phyloP scores from a whole-genome alignment of 139 green algal genomes.

The Chlorella sorokiniana region DNA sequence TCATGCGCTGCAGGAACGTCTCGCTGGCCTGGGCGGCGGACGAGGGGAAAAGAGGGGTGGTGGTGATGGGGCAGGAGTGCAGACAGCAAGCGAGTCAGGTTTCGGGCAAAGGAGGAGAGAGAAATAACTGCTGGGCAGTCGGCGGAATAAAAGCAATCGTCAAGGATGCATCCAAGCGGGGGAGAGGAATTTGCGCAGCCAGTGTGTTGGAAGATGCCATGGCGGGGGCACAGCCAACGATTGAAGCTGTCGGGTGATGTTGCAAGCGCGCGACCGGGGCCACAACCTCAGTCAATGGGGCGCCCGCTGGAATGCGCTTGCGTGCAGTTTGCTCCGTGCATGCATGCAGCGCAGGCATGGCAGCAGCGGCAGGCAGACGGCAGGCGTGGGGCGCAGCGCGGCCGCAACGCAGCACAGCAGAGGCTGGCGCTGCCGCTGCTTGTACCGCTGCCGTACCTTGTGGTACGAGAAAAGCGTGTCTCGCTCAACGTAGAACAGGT shows the following conservation, averaged over 20 bases:
- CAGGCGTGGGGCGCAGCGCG: background rate
- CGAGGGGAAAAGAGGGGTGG: background rate
- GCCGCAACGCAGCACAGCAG: background rate
- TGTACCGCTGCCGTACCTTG: constrained; percentile 55
- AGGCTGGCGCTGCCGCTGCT: background rate
- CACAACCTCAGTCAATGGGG: constrained; percentile 26
- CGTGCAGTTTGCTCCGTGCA: background rate
- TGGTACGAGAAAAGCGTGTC: constrained; percentile 98
- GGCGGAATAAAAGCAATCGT: too few species aligned
- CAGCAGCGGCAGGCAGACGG: background rate
- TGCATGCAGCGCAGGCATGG: background rate
- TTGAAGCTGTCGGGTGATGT: constrained; percentile 23
- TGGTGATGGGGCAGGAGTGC: background rate
- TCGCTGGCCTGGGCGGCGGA: constrained; percentile 55
- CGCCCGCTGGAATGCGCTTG: constrained; percentile 20
- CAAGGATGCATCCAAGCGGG: background rate
- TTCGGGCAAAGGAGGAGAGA: background rate
- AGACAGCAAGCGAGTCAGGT: background rate
- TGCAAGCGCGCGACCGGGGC: constrained; percentile 14
- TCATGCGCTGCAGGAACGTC: constrained; percentile 85
- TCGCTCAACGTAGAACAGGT: constrained; percentile 95
- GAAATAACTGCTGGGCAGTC: background rate
- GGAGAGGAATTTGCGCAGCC: constrained; percentile 8
- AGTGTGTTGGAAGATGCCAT: constrained; percentile 28
- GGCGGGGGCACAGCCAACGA: constrained; percentile 26